Evolutionary conservation across 306 rosid species (phyloP), one percentile per base, ranked within the genome.

Genomic region (Vigna trinervia): DNA sequence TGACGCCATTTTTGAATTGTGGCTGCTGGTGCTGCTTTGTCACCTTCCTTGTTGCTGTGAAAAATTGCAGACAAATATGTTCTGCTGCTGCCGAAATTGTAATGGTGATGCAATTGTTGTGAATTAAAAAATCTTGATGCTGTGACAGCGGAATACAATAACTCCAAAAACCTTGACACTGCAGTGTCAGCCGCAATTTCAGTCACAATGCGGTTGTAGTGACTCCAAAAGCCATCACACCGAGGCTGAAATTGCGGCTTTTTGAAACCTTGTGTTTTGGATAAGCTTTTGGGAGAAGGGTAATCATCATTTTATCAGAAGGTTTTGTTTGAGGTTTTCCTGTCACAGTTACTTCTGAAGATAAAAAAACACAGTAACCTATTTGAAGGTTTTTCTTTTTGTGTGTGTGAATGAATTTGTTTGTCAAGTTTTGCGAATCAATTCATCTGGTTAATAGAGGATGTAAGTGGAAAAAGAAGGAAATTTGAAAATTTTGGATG

Each of bases 401-500:
- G 28, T 41, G 1, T 32, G 4, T 0, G 48, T 43, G 53, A 66
- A 28, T 43, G 53, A 66, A 28, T 23, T 72, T 81, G 45, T 36
- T 2, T 62, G 77, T 74, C 20, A 52, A 47, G 12, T 59, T 36
- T 60, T 71, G 30, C 19, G 7, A 50, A 5, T 8, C 45, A 39
- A 39, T 8, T 3, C 41, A 6, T 36, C 6, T 36, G 8, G 41
- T 36, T 6, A 36, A 36, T 36, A 34, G 39, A 34, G 39, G 39
- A 6, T 34, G 39, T 34, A 36, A 36, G 8, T 36, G 41, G 41
- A 36, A 36, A 36, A 36, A 36, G 41, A 36, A 6, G 41, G 41
- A 12, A 58, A 47, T 32, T 46, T 7, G 38, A 58, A 69, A 77
- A 22, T 8, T 11, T 81, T 81, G 62, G 19, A 66, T 68, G 50